Conservation (phyloP, 306 rosid genomes). For the Inga laurina region DNA sequence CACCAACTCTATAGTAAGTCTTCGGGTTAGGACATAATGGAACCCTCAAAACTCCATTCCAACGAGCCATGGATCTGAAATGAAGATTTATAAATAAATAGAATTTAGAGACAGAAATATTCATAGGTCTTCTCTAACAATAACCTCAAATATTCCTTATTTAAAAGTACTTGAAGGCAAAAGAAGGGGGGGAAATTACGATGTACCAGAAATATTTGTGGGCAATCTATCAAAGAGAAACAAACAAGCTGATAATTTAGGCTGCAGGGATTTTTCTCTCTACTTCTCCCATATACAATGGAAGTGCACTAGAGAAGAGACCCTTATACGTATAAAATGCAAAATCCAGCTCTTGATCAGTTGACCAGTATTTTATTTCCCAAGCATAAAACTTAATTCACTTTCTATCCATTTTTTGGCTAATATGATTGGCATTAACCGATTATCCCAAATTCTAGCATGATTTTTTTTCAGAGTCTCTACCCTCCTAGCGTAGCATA, state of each 20-base stretch:
- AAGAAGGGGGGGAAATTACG: not conserved
- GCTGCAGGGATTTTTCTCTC: not conserved
- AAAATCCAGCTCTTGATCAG: no score
- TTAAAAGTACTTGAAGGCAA: not conserved
- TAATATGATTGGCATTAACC: no score
- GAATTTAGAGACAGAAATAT: not conserved
- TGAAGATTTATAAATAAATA: not conserved
- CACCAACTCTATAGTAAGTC: constrained; percentile 63
- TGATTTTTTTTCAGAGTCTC: no score
- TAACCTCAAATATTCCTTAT: not conserved
- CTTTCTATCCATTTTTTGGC: no score
- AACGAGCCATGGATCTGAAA: constrained; percentile 63
- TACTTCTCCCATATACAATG: not conserved
- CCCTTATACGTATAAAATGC: no score
- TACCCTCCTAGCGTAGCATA: no score
- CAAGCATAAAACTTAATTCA: no score
- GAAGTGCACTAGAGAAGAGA: not conserved
- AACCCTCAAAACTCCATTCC: constrained; percentile 83
- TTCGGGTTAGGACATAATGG: constrained; percentile 47
- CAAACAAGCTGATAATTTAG: not conserved
- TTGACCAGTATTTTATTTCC: no score
- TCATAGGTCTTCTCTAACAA: not conserved
- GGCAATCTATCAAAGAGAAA: not conserved
- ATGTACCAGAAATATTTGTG: not conserved
- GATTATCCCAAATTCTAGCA: no score